phyloP scores from a whole-genome alignment of 2,329 filamentous ascomycete genomes.

The Trichoderma sp. region DNA sequence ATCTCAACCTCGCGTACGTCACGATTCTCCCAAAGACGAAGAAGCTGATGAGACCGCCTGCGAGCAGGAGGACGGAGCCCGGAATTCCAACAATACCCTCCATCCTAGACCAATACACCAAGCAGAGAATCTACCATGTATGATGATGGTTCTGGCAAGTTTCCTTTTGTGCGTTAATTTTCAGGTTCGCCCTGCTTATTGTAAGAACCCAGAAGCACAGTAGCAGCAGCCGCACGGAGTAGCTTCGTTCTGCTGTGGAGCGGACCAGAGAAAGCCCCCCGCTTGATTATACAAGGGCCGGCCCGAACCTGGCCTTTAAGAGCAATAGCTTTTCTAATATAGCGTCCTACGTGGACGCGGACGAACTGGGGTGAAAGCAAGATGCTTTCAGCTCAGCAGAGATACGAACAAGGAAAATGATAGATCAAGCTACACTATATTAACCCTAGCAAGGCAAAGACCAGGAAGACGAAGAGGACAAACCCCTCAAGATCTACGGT shows the following conservation, averaged over 20 bases:
- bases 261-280: not conserved
- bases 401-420: not conserved
- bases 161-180: not conserved
- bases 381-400: not conserved
- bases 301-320: not conserved
- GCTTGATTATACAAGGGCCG: not conserved
- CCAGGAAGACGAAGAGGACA: not conserved
- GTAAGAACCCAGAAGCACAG: not conserved
- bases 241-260: not conserved
- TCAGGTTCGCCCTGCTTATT: not conserved
- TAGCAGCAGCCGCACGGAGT: not conserved
- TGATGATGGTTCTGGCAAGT: not conserved
- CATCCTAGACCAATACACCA: not conserved
- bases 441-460: not conserved
- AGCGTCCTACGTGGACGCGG: not conserved
- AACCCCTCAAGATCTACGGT: not conserved
- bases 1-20: slow-evolving; percentile 25
- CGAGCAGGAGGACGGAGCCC: not conserved
- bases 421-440: not conserved
- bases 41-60: not conserved
- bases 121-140: not conserved
- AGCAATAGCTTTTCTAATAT: not conserved
- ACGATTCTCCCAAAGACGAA: not conserved
- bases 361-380: not conserved
- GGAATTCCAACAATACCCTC: not conserved